phyloP scores from a whole-genome alignment of 2,329 filamentous ascomycete genomes.

The Daldinia sp. region DNA sequence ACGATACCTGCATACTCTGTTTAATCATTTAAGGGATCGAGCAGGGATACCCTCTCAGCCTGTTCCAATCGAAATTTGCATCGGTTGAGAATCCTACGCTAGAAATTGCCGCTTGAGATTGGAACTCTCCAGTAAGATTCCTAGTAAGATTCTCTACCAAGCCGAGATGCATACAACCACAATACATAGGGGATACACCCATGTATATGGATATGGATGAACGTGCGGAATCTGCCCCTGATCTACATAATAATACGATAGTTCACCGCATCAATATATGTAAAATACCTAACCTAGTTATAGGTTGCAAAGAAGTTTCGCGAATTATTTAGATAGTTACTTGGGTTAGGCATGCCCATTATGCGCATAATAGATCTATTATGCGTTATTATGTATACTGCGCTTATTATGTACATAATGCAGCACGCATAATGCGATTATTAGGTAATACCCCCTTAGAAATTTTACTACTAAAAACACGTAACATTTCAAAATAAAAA shows the following conservation, averaged over 20 bases:
- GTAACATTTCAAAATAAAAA: no score
- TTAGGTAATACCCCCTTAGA: no score
- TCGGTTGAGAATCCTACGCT: conserved; percentile 24
- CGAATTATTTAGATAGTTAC: not conserved
- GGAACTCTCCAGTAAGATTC: conserved; percentile 10
- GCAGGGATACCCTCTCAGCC: conserved; percentile 7
- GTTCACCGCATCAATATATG: not conserved
- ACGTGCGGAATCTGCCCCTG: not conserved
- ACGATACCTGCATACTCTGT: not conserved
- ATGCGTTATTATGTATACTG: no score
- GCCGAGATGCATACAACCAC: conserved; percentile 7
- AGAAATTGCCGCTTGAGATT: conserved; percentile 23
- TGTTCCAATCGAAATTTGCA: conserved; percentile 21
- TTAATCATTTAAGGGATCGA: conserved; percentile 18
- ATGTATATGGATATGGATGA: not conserved
- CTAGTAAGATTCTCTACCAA: conserved; percentile 16
- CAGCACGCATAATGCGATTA: no score
- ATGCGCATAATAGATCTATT: no score
- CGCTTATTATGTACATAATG: no score
- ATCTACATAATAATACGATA: not conserved
- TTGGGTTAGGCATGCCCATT: no score
- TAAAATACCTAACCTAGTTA: not conserved
- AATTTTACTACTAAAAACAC: no score
- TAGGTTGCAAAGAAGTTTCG: not conserved
- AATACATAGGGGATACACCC: not conserved